Evolutionary conservation across 306 rosid genomes (phyloP), one percentile per base, ranked within the genome.

Genomic region (Leucaena leucocephala): DNA sequence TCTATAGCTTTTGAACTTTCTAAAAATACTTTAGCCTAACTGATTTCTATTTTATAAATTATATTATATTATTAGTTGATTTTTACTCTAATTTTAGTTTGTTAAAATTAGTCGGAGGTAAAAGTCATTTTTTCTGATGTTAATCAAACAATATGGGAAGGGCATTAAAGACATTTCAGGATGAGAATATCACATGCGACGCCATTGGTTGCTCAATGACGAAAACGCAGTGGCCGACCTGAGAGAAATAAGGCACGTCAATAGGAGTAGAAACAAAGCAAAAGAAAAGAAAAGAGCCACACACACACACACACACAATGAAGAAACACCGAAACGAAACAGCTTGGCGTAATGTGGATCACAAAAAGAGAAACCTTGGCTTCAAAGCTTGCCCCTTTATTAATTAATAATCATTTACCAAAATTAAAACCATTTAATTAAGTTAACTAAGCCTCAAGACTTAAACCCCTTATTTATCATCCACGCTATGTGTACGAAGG

Each of bases 221-320:
- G 62, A 76, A 76, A 73, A 80, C 27, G 39, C 71, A 73, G 52
- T 69, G 81, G 85, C 84, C 82, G 86, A 76, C 89, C 57, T 79
- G 84, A 89, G 84, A 72, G 82, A 84, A 82, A 78, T 85, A 12
- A 85, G 85, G 89, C 93, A 82, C 72, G 83, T 86, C 77, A 83
- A 42, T 50, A 78, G 91, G 88, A 43, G 72, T 92, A 94, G 97
- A 94, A 91, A 96, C 64, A 54, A 54, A 54, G 22, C 59, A 17
- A 54, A 54, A 54, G 59, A 54, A 54, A 54, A 54, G 59, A 54
- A 4, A 36, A 27, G 27, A 27, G 27, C 27, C 27, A 27, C 27
- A 27, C 27, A 27, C 27, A 27, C 27, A 27, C 27, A 4, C 3
- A 4, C 39, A 3, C 39, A 36, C 4, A 36, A 36, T 36, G 4